Conservation (phyloP, 768 basidiomycete species). For the Russula olivacea region DNA sequence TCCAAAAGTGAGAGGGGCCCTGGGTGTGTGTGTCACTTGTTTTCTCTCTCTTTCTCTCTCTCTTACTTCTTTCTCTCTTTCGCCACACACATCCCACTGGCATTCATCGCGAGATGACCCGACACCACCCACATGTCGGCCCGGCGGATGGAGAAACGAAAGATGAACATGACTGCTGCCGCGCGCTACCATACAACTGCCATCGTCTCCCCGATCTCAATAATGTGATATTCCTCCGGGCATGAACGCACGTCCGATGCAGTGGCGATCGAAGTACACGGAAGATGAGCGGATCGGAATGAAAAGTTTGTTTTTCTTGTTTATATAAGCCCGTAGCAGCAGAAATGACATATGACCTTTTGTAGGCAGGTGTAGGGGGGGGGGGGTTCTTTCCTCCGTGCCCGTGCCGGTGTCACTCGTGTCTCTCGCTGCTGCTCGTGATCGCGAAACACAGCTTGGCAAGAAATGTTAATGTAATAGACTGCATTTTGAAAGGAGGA, state of each 20-base stretch:
- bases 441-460: slow-evolving; percentile 8
- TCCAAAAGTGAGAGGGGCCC: background rate
- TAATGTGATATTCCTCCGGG: background rate
- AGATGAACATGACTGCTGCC: background rate
- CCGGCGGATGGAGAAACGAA: no score
- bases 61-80: no score
- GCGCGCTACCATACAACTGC: background rate
- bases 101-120: no score
- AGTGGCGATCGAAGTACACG: slow-evolving; percentile 15
- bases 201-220: background rate
- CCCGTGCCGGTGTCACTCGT: background rate
- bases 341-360: slow-evolving; percentile 4
- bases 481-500: background rate
- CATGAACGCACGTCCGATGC: slow-evolving; percentile 9
- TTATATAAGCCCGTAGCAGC: slow-evolving; percentile 1
- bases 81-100: no score
- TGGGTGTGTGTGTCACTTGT: background rate
- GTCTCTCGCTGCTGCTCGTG: background rate
- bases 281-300: slow-evolving; percentile 19
- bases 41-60: background rate
- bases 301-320: background rate
- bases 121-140: no score
- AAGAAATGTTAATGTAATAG: background rate
- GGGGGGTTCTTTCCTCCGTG: no score
- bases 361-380: background rate